Evolutionary conservation across 495 filamentous ascomycete species (phyloP), one percentile per base, ranked within the genome.

Genomic region (Aspergillus nidulans): DNA sequence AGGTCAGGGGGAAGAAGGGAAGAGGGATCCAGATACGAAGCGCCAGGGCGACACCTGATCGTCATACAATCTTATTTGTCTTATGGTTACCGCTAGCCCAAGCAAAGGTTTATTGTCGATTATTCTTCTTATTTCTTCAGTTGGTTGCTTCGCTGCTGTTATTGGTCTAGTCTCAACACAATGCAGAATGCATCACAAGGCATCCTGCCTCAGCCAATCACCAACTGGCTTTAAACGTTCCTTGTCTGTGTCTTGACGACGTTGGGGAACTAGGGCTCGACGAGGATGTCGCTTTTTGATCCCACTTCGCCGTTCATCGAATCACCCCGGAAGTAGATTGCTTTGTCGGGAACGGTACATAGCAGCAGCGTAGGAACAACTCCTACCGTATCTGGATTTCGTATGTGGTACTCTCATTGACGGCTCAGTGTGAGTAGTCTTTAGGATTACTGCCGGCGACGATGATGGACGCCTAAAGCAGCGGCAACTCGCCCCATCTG

Each of bases 401-500:
- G n/a, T n/a, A n/a, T 6, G 10, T 34, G 30, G 30, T 34, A 13
- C 9, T 12, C 15, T 12, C 9, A 34, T 12, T 12, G 9, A 34
- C 10, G 15, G 30, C 15, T 34, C 30, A 12, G 4, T 9, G 9
- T 36, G 32, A 36, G 32, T 28, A 28, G 32, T 15, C 13, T 3
- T 3, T 49, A 9, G 19, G 30, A 41, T 56, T 50, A 54, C 40
- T 40, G 51, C 28, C 58, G 58, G 38, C 45, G 42, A 39, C 57
- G 59, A 25, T 60, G 61, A 34, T 67, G 63, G 26, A 62, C 49
- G 16, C 64, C 58, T 44, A 67, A 23, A 8, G 61, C 60, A 21
- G 68, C 61, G 16, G 59, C 61, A 26, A 69, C 62, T 52, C 67
- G 67, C 58, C 71, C 72, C 64, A 74, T 68, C 61, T 76, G 71